phyloP scores from a whole-genome alignment of 371 early-diverging fungal species.

The Mortierella sp. region DNA sequence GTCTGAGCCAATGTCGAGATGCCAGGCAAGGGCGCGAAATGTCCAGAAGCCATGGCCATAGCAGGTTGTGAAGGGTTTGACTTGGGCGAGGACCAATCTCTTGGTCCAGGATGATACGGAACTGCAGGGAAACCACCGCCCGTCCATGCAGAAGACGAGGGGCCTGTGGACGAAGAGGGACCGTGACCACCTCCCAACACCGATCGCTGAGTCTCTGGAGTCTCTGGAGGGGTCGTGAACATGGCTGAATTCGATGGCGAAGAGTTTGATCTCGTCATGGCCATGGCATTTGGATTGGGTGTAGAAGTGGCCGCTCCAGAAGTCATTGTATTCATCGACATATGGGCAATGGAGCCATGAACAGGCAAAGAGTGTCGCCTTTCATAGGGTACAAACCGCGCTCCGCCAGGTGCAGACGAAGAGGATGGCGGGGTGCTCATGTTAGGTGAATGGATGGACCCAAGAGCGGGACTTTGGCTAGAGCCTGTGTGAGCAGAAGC shows the following conservation, averaged over 20 bases:
- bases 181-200: too few relatives aligned
- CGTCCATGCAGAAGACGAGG: constrained; percentile 4
- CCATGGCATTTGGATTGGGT: not conserved
- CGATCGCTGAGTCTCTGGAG: constrained; percentile 25
- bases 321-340: too few relatives aligned
- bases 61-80: not conserved
- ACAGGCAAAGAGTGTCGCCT: constrained; percentile 39
- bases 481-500: not conserved
- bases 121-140: not conserved
- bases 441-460: not conserved
- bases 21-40: constrained; percentile 27
- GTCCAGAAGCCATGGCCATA: constrained; percentile 8
- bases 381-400: constrained; percentile 40
- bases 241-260: constrained; percentile 9
- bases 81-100: too few relatives aligned
- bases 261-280: constrained; percentile 16
- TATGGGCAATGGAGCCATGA: constrained; percentile 1
- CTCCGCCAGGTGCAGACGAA: not conserved
- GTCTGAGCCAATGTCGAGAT: constrained; percentile 8
- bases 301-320: not conserved
- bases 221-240: constrained; percentile 35
- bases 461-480: not conserved
- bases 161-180: not conserved
- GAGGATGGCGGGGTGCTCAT: not conserved
- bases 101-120: too few relatives aligned